A percentile compares a stretch with the other conserved stretches of the same genome.
Evolutionary conservation across 768 basidiomycete genomes (phyloP).

Genomic region (Calocera viscosa): DNA sequence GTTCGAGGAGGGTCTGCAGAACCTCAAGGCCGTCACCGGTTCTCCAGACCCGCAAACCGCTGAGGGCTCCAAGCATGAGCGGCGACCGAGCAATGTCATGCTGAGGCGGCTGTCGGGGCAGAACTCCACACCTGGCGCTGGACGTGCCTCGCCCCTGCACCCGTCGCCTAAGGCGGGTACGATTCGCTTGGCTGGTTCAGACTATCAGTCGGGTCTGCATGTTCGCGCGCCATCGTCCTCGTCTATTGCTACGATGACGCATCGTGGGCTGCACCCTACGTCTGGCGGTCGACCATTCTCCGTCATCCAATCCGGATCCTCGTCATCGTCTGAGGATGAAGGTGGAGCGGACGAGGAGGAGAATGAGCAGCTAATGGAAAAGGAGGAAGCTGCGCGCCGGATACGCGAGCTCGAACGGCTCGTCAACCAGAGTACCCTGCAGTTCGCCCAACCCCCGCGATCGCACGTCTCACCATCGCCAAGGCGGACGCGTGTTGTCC

Average conservation of each 20-base stretch:
- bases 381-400: background rate
- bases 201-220: background rate
- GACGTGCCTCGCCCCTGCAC: background rate
- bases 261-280: conserved; percentile 1
- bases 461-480: background rate
- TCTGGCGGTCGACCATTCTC: conserved; percentile 25
- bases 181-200: background rate
- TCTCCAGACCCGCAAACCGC: background rate
- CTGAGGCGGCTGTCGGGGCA: conserved; percentile 1
- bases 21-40: conserved; percentile 5
- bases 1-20: conserved; percentile 70
- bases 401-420: conserved; percentile 1
- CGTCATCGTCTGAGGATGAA: conserved; percentile 41
- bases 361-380: conserved; percentile 43
- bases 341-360: conserved; percentile 57
- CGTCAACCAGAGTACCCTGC: background rate
- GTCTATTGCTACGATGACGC: conserved; percentile 9
- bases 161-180: background rate
- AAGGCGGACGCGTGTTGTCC: background rate
- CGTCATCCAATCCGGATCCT: conserved; percentile 34
- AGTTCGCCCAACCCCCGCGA: background rate
- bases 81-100: background rate
- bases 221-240: background rate
- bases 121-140: background rate
- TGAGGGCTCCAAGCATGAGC: background rate